Percentiles rank a stretch among this genome's conserved stretches.
Evolutionary conservation across 106 monocot genomes (phyloP).

Genomic region (Dendrobium nobile): DNA sequence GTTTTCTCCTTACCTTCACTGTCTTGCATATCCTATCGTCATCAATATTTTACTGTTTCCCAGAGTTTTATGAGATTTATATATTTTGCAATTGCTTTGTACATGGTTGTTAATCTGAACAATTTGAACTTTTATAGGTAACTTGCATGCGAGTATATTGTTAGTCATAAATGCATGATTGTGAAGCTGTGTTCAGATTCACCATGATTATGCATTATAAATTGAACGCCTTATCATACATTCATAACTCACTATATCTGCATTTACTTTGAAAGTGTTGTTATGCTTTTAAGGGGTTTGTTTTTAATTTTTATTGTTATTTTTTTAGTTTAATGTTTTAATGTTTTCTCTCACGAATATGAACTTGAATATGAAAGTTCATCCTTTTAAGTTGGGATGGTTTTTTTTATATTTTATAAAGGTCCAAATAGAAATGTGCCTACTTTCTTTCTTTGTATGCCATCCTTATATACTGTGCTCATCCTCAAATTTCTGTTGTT

Average conservation of each 20-base stretch:
- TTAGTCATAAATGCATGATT: too few species aligned
- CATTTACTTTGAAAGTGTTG: neutral
- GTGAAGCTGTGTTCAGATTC: neutral
- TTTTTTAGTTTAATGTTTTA: neutral
- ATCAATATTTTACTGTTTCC: neutral
- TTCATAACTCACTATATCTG: neutral
- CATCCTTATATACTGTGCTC: neutral
- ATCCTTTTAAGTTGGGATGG: neutral
- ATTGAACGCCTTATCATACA: neutral
- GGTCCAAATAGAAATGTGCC: neutral
- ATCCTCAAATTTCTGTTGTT: slow-evolving; percentile 2
- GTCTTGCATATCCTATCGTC: neutral
- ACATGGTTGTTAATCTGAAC: neutral
- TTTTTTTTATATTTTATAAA: neutral
- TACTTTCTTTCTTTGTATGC: neutral
- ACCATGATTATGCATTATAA: neutral
- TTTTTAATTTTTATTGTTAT: neutral
- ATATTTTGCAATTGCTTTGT: neutral
- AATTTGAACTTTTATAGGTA: neutral
- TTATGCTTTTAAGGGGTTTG: neutral
- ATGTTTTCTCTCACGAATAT: neutral
- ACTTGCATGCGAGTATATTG: neutral
- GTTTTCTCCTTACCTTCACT: neutral
- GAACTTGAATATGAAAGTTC: neutral
- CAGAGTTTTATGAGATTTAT: neutral